Evolutionary conservation across 2,329 filamentous ascomycete species (phyloP).

Genomic region (Dactylellina sp.): DNA sequence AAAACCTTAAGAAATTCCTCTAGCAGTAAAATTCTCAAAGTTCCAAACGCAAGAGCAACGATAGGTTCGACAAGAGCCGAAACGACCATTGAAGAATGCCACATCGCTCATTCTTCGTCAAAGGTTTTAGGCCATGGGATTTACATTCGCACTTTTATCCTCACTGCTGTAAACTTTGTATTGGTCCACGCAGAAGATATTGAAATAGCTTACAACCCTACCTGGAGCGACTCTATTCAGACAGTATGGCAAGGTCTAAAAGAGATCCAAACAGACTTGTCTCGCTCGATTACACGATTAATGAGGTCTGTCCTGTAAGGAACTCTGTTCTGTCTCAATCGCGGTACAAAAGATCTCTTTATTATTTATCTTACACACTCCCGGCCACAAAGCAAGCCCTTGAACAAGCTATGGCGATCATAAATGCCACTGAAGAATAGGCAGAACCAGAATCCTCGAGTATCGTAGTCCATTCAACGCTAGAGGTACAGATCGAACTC

Average conservation of each 20-base stretch:
- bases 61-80: no score
- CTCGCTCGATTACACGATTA: slow-evolving; percentile 9
- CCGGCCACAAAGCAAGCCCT: background rate
- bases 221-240: slow-evolving; percentile 7
- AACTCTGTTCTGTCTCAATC: background rate
- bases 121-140: no score
- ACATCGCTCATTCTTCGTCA: no score
- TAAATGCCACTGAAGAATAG: background rate
- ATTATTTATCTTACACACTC: background rate
- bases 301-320: slow-evolving; percentile 3
- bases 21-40: no score
- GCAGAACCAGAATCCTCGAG: background rate
- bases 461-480: no score
- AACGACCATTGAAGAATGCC: no score
- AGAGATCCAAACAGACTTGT: slow-evolving; percentile 1
- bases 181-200: background rate
- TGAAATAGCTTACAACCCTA: background rate
- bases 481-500: no score
- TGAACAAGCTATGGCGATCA: background rate
- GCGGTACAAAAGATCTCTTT: slow-evolving; percentile 2
- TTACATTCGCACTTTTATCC: no score
- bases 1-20: no score
- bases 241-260: background rate
- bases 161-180: no score
- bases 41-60: background rate